Conservation (phyloP, 73 alveolate species). For the Paramecium tetraurelia region DNA sequence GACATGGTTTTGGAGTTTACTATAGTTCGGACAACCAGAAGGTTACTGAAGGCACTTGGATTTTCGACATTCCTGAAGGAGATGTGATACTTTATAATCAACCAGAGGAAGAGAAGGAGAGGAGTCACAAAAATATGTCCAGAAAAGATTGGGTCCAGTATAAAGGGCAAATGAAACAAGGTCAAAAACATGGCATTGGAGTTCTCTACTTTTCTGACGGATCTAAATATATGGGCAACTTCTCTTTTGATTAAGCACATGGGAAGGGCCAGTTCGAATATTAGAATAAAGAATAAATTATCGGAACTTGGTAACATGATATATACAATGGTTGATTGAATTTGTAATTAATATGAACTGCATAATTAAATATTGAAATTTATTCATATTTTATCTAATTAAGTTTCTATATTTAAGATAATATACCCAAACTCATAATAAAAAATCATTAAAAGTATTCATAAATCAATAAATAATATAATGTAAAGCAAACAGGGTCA, state of each 20-base stretch:
- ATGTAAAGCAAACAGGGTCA: not conserved
- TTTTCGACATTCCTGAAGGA: conserved; percentile 15
- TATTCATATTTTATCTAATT: not conserved
- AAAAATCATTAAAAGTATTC: not conserved
- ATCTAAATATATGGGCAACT: conserved; percentile 14
- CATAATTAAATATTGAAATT: not conserved
- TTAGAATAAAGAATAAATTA: not conserved
- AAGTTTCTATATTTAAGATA: not conserved
- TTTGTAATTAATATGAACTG: not conserved
- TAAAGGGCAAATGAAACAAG: not conserved
- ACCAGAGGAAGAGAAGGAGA: not conserved
- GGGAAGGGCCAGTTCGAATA: conserved; percentile 20
- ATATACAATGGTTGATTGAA: not conserved
- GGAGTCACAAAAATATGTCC: not conserved
- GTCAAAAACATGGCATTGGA: not conserved
- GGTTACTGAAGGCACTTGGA: not conserved
- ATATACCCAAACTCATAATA: not conserved
- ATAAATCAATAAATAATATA: not conserved
- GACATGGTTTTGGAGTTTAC: conserved; percentile 20
- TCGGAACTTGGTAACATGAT: conserved; percentile 32
- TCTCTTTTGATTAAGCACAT: conserved; percentile 6
- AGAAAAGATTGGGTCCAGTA: conserved; percentile 23
- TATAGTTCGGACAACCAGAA: not conserved
- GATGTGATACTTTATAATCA: not conserved
- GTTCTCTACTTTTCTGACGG: conserved; percentile 8